phyloP scores from a whole-genome alignment of 371 early-diverging fungal species.

The Actinomucor elegans region DNA sequence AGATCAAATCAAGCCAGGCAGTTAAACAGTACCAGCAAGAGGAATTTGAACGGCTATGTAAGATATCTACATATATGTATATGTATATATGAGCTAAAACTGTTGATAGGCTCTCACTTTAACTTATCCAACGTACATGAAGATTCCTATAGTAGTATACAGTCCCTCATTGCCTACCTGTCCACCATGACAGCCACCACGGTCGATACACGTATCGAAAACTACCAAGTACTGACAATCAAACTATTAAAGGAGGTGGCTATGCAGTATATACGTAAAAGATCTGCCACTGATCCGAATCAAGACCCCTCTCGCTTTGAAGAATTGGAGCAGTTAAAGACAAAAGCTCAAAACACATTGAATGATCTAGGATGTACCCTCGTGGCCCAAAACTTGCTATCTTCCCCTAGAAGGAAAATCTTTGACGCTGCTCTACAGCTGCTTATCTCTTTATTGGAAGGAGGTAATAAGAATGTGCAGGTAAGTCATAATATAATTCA shows the following conservation, averaged over 20 bases:
- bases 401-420: slow-evolving; percentile 37
- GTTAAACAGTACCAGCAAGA: slow-evolving; percentile 24
- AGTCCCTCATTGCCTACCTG: slow-evolving; percentile 36
- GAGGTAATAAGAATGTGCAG: slow-evolving; percentile 59
- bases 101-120: slow-evolving; percentile 35
- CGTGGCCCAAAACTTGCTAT: slow-evolving; percentile 53
- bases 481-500: not conserved
- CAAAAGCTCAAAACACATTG: slow-evolving; percentile 41
- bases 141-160: slow-evolving; percentile 11
- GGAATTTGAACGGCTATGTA: slow-evolving; percentile 37
- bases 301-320: slow-evolving; percentile 25
- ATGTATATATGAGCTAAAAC: no score
- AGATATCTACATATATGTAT: not conserved
- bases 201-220: slow-evolving; percentile 13
- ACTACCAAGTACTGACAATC: slow-evolving; percentile 36
- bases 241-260: slow-evolving; percentile 32
- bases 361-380: slow-evolving; percentile 54
- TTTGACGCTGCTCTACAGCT: slow-evolving; percentile 43
- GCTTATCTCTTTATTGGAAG: slow-evolving; percentile 52
- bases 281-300: slow-evolving; percentile 5
- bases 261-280: slow-evolving; percentile 23
- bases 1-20: slow-evolving; percentile 20
- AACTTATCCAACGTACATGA: slow-evolving; percentile 13
- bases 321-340: slow-evolving; percentile 32
- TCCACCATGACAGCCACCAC: slow-evolving; percentile 28